A percentile compares a stretch with the other conserved stretches of the same genome.
These are phyloP conservation scores for Ophiocordyceps camponoti-leonardi DNA, from an alignment of 2,329 filamentous ascomycete genomes.

Conservation along the genomic window DNA sequence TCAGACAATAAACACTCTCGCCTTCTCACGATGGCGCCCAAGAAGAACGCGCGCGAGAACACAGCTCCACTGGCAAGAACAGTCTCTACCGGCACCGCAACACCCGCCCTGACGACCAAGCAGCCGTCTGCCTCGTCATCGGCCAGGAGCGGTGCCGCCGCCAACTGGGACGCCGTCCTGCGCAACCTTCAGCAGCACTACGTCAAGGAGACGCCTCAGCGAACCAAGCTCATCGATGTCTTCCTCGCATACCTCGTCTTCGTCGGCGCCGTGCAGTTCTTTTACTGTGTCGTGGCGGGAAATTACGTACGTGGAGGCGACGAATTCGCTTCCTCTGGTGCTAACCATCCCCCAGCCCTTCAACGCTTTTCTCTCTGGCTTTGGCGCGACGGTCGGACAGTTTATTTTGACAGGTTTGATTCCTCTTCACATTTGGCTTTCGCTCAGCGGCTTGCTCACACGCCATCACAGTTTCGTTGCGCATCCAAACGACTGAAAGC, in stretches of 20 bases:
- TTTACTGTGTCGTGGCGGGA: conserved; percentile 79
- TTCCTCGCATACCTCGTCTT: conserved; percentile 80
- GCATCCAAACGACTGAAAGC: conserved; percentile 78
- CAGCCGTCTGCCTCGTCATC: conserved; percentile 6
- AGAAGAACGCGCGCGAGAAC: conserved; percentile 22
- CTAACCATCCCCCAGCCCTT: conserved; percentile 57
- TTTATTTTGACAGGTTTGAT: conserved; percentile 80
- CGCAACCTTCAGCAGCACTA: conserved; percentile 64
- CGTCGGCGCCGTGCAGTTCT: conserved; percentile 79
- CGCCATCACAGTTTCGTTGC: conserved; percentile 41
- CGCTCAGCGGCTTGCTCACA: not conserved
- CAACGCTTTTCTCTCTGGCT: conserved; percentile 94
- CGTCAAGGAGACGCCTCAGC: conserved; percentile 63
- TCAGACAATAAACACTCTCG: too few species aligned
- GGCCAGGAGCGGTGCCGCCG: conserved; percentile 10
- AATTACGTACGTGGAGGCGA: conserved; percentile 63
- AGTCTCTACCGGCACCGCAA: conserved; percentile 12
- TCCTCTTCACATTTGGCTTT: too few species aligned
- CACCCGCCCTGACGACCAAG: conserved; percentile 9
- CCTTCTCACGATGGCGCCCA: conserved; percentile 29
- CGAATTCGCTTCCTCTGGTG: not conserved
- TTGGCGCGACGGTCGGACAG: conserved; percentile 86
- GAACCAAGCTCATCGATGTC: conserved; percentile 77
- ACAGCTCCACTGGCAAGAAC: conserved; percentile 16
- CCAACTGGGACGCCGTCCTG: conserved; percentile 41